Base-by-base conservation (phyloP, 1,139 yeast species). In the Saccharomycopsis phalli region DNA sequence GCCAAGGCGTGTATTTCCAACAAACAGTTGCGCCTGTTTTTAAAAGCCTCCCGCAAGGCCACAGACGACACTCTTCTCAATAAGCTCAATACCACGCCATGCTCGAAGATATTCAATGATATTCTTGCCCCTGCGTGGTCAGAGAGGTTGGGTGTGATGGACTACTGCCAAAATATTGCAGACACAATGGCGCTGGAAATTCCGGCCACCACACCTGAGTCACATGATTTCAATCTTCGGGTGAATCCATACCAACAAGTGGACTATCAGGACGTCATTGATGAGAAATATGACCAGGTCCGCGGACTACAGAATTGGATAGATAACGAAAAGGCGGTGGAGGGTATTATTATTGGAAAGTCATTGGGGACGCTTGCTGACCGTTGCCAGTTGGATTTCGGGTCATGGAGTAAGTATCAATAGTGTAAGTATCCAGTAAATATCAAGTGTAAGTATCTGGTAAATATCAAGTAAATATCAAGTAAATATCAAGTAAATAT, bases 1-100 rank as follows among this genome's bases (percentile, higher is more conserved):
- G 98, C 99, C 40, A 16, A 17, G 13, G 11, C 27, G 4, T 42
- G 46, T 29, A 10, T 40, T n/a, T 29, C 40, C 8, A 32, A 38
- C 10, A 16, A 31, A 13, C 8, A 32, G 11, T 22, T 42, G 7
- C 17, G 46, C 21, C 19, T 28, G 14, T 42, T 42, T 26, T 26
- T 42, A 14, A 42, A 40, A 18, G 18, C 26, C 22, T 42, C 46
- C 18, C 21, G 46, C 17, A 37, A 30, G 8, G 21, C 14, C 20
- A 16, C 44, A 6, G 46, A 42, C 29, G 46, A 42, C 25, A 31
- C 31, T 4, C 23, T 42, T 6, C 20, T 19, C 23, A 34, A 35
- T 20, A 36, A 36, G 16, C 8, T 40, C 7, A 42, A 36, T 27
- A n/a, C 21, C 16, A 10, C 34, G n/a, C 4, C 22, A 2, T 41